Evolutionary conservation across 75 land plant genomes (phyloP), one percentile per base, ranked within the genome.

Genomic region (Azolla pinnata): DNA sequence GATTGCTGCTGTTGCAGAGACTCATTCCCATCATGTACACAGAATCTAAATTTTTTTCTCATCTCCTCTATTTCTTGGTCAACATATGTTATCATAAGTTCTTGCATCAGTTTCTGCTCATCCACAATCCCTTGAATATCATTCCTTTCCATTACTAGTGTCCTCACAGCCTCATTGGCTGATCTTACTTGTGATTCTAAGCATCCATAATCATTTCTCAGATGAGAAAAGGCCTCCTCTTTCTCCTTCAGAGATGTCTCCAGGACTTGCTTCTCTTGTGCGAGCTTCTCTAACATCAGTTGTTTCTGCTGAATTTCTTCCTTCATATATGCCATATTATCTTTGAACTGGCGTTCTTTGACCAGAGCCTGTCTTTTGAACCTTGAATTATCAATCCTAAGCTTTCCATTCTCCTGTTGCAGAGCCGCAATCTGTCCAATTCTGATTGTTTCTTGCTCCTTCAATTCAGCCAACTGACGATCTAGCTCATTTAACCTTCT

Each of bases 291-390:
- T 17, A 14, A 46, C 2, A 17, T 1, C 7, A 26, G 25, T 1
- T 1, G 29, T 2, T 52, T 26, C 28, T 52, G 54, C 24, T 52
- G 26, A 19, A 23, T 4, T 14, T 52, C 54, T 52, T 2, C 54
- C 28, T 24, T 26, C 2, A 14, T 27, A 25, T 2, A 29, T 2
- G 24, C 54, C 29, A 52, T 52, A 29, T 29, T 52, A 3, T 52
- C 29, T 25, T 27, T 29, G 14, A 52, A 52, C 29, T 23, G 2
- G 14, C 24, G 54, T 14, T 25, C 25, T 52, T 52, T 52, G 16
- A 52, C 24, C 29, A 3, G 54, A 52, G 54, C 54, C 54, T 52
- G 54, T 52, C 29, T 18, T 26, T 52, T 52, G 16, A 52, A 24
- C 1, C 29, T 52, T 14, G 54, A 52, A 24, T 25, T 23, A 2